These are phyloP conservation scores for Conticribra guillardii DNA, from an alignment of 108 stramenopile genomes.

Conservation along the genomic window DNA sequence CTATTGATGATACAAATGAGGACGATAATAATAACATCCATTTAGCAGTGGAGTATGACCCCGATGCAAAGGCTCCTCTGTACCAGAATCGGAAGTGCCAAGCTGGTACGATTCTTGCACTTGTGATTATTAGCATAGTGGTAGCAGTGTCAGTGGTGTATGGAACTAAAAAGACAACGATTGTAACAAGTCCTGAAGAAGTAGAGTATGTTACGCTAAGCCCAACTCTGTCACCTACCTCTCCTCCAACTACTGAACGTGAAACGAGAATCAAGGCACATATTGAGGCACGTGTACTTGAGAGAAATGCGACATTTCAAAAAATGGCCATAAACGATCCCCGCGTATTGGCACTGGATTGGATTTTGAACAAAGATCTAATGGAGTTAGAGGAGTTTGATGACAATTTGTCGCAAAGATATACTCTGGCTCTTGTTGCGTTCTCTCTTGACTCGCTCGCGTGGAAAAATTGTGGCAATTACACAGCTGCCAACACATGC, in stretches of 20 bases:
- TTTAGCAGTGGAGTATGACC: not conserved
- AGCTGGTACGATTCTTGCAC: not conserved
- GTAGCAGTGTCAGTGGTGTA: not conserved
- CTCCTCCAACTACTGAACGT: not conserved
- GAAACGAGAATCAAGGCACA: not conserved
- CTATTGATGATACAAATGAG: conserved; percentile 24
- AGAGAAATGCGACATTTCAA: not conserved
- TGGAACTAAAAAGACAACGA: too few relatives aligned
- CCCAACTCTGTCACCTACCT: not conserved
- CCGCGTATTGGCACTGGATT: conserved; percentile 5
- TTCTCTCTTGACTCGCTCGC: conserved; percentile 2
- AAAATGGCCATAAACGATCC: not conserved
- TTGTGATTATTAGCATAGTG: not conserved
- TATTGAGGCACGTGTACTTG: conserved; percentile 1
- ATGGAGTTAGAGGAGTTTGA: not conserved
- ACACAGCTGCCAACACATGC: not conserved
- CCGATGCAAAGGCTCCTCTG: not conserved
- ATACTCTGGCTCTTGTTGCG: conserved; percentile 2
- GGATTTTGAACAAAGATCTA: conserved; percentile 10
- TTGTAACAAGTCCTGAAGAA: not conserved
- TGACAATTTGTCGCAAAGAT: conserved; percentile 1
- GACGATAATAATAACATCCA: not conserved
- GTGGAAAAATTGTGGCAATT: conserved; percentile 9
- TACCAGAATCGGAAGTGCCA: not conserved
- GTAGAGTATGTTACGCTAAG: not conserved